Conservation (phyloP, 768 basidiomycete genomes). For the Lyophyllum atratum region DNA sequence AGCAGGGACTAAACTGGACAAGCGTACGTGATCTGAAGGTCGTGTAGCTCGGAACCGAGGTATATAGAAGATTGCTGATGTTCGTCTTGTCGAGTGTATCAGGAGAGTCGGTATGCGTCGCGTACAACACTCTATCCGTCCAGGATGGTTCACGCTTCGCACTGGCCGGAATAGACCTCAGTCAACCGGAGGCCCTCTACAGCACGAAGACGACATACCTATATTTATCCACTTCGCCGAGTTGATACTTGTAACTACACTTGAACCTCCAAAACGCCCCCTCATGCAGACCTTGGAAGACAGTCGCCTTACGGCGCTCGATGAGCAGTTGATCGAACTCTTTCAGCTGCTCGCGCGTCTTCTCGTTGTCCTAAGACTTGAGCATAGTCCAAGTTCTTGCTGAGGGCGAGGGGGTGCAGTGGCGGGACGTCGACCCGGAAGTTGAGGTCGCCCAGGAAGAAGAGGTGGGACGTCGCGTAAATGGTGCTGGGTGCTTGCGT, state of each 20-base stretch:
- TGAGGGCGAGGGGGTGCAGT: constrained; percentile 45
- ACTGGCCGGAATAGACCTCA: constrained; percentile 33
- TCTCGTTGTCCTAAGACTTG: constrained; percentile 49
- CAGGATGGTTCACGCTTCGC: constrained; percentile 80
- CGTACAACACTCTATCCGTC: constrained; percentile 91
- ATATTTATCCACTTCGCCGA: constrained; percentile 84
- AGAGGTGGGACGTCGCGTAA: constrained; percentile 86
- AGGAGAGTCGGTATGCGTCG: constrained; percentile 69
- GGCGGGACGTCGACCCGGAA: constrained; percentile 76
- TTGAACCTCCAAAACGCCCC: constrained; percentile 90
- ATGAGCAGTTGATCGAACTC: constrained; percentile 72
- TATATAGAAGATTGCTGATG: constrained; percentile 72
- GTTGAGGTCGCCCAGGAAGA: constrained; percentile 93
- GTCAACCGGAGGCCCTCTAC: not conserved
- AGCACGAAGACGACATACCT: constrained; percentile 44
- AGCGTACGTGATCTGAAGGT: constrained; percentile 86
- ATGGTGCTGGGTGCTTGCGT: constrained; percentile 55
- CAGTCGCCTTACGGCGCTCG: constrained; percentile 63
- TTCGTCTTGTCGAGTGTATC: constrained; percentile 49
- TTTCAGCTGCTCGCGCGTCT: constrained; percentile 57
- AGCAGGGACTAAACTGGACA: not conserved
- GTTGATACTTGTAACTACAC: constrained; percentile 85
- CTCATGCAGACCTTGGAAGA: constrained; percentile 76
- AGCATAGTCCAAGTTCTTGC: constrained; percentile 35
- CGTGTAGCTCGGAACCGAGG: constrained; percentile 79